Evolutionary conservation across 2,329 filamentous ascomycete genomes (phyloP), one percentile per base, ranked within the genome.

Genomic region (Arthroderma sp.): DNA sequence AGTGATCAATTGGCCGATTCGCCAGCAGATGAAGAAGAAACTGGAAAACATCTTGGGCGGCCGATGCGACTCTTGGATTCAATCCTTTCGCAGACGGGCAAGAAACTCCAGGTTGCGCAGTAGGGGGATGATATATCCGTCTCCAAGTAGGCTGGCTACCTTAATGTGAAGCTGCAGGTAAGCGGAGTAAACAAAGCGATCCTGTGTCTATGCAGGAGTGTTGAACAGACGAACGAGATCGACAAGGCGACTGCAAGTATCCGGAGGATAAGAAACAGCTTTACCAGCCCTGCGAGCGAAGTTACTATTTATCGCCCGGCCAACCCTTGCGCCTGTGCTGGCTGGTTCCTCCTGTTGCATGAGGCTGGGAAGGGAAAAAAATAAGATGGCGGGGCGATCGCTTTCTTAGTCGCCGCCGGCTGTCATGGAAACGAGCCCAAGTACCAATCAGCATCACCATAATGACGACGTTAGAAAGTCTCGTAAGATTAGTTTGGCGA

Each of bases 21-120:
- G 79, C 76, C 79, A 82, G 68, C 79, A 79, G 70, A 79, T 75
- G 74, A 84, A 85, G 64, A 83, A 77, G 52, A 84, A 65, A 59
- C 80, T 79, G 61, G 71, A 73, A 60, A 78, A 70, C 74, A 77
- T 77, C 17, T 33, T 77, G 39, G 31, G 17, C 17, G 38, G 38
- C 21, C 25, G 21, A 53, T 19, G n/a, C 68, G 7, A 79, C 79
- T 47, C 23, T n/a, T 11, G 17, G 39, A 33, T 11, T 11, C 31
- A 33, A 37, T 4, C 72, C 87, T n/a, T n/a, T 47, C 21, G 19
- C 21, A 9, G 23, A 25, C 23, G 9, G 17, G 25, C 11, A 5
- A n/a, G 17, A 43, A 43, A 13, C 11, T 9, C 17, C n/a, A 19
- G 35, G 35, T 38, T 38, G 39, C 9, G 39, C 39, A 39, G 17